phyloP scores from a whole-genome alignment of 305 asterid species.

The Fraxinus baroniana region DNA sequence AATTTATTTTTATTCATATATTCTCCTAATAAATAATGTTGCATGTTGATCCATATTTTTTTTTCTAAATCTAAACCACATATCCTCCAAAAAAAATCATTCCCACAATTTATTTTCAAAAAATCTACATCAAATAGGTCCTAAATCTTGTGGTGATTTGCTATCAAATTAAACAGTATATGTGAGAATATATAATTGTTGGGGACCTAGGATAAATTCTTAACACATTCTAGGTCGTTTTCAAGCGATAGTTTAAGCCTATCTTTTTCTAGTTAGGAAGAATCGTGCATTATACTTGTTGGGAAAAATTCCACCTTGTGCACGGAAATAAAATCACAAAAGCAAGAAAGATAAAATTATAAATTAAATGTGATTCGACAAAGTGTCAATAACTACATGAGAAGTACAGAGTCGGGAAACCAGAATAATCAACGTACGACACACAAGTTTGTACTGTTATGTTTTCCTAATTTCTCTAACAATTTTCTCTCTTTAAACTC shows the following conservation, averaged over 20 bases:
- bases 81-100: not conserved
- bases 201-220: not conserved
- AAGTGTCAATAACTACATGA: not conserved
- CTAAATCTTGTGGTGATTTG: not conserved
- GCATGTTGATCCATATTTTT: not conserved
- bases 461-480: not conserved
- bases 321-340: not conserved
- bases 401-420: not conserved
- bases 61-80: not conserved
- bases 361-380: not conserved
- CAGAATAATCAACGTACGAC: not conserved
- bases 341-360: not conserved
- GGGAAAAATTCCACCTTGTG: not conserved
- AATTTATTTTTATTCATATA: not conserved
- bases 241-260: not conserved
- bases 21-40: not conserved
- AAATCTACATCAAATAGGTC: not conserved
- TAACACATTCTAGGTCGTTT: not conserved
- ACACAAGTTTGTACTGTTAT: not conserved
- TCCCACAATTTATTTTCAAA: not conserved
- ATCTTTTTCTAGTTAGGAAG: not conserved
- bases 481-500: not conserved
- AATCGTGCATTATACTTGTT: not conserved
- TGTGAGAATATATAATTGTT: not conserved
- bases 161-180: not conserved